Evolutionary conservation across 768 basidiomycete genomes (phyloP).

Genomic region (Amanita fuliginea): DNA sequence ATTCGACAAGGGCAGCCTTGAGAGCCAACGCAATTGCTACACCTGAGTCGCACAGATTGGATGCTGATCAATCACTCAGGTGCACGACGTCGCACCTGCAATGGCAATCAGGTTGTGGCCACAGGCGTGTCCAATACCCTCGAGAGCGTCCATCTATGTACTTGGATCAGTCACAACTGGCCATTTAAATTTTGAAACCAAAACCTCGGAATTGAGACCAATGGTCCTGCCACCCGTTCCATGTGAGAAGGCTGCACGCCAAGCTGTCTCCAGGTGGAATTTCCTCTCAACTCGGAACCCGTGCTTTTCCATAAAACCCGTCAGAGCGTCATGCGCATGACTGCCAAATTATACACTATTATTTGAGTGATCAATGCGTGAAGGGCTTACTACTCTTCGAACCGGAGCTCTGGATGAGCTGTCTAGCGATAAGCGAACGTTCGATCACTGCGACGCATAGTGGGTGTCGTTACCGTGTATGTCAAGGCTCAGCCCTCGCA

Average conservation of each 20-base stretch:
- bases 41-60: constrained; percentile 22
- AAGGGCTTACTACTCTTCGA: constrained; percentile 47
- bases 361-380: not conserved
- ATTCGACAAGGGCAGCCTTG: constrained; percentile 49
- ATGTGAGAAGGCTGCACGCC: constrained; percentile 57
- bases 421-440: constrained; percentile 23
- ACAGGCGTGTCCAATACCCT: constrained; percentile 59
- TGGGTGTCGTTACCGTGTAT: constrained; percentile 48
- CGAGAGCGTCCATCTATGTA: constrained; percentile 49
- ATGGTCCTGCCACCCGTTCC: constrained; percentile 60
- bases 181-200: constrained; percentile 7
- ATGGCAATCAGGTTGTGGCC: constrained; percentile 82
- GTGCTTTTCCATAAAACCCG: constrained; percentile 52
- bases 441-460: not conserved
- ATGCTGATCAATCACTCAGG: not conserved
- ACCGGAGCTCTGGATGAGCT: constrained; percentile 66
- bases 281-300: constrained; percentile 56
- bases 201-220: constrained; percentile 75
- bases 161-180: not conserved
- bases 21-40: constrained; percentile 63
- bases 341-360: constrained; percentile 20
- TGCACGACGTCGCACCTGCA: constrained; percentile 17
- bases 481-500: constrained; percentile 54
- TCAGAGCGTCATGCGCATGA: constrained; percentile 61
- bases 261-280: constrained; percentile 60